Percentiles rank a stretch among this genome's conserved stretches.
These are phyloP conservation scores for Coccomyxa subellipsoidea DNA, from an alignment of 163 green algal genomes.

Conservation along the genomic window DNA sequence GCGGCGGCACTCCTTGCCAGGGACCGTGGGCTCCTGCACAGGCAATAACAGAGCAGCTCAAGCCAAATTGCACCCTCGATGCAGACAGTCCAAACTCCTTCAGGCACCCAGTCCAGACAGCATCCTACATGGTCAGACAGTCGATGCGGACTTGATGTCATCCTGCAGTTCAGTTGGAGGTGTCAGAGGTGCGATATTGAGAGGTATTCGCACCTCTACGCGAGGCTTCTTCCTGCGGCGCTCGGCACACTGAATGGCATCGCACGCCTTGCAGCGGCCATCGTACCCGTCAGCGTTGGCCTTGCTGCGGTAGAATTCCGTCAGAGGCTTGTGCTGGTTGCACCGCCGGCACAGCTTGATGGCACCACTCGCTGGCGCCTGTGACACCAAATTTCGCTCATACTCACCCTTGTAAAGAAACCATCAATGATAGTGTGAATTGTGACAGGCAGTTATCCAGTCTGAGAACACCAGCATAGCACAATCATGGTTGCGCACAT, in stretches of 20 bases:
- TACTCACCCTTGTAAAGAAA: background rate
- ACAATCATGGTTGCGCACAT: too few species aligned
- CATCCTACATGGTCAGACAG: too few species aligned
- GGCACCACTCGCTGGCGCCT: background rate
- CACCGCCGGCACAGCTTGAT: constrained; percentile 30
- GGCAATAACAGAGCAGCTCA: background rate
- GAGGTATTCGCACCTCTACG: constrained; percentile 1
- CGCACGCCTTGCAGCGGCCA: constrained; percentile 27
- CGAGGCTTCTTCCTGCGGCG: constrained; percentile 21
- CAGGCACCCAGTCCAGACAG: too few species aligned
- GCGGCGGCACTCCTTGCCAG: constrained; percentile 12
- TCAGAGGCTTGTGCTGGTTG: constrained; percentile 20
- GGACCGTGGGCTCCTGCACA: constrained; percentile 15
- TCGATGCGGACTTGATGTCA: too few species aligned
- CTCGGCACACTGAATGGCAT: constrained; percentile 23
- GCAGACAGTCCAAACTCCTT: too few species aligned
- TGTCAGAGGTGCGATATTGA: too few species aligned
- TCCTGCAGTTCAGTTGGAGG: too few species aligned
- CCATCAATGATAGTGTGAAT: too few species aligned
- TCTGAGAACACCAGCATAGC: too few species aligned
- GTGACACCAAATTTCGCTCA: too few species aligned
- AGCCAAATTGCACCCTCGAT: background rate
- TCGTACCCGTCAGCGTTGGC: constrained; percentile 27
- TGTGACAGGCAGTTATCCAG: too few species aligned
- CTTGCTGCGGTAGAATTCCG: constrained; percentile 30